Evolutionary conservation across 148 eudicot genomes (phyloP), one percentile per base, ranked within the genome.

Genomic region (Fallopia convolvulus): DNA sequence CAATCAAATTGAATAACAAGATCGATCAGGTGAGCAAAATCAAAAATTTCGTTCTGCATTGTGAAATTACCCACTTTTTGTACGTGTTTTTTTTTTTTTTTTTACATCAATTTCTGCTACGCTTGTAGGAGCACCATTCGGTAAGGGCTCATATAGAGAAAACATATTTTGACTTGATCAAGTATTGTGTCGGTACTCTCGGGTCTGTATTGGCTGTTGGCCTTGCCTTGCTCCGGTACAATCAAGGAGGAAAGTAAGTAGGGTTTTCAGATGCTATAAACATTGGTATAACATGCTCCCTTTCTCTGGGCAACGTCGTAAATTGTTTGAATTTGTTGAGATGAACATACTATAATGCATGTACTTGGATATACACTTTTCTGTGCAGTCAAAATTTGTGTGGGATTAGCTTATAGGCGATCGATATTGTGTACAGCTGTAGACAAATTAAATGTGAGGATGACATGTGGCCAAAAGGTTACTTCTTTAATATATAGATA

Each of bases 121-220:
- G 4, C 20, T 40, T 47, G 56, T 82, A 89, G 92, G 92, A 89
- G 84, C 87, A 87, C 76, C 88, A 89, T 79, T 82, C 79, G 63
- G 41, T 87, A 75, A 76, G 86, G 74, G 92, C 88, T 61, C 89
- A 88, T 76, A 46, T 90, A 74, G 93, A 88, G 83, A 88, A 90
- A 26, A 89, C 91, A 55, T 88, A 90, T 55, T 88, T 83, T 41
- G 93, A 90, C n/a, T 86, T 90, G 42, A 87, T 90, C 40, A 90
- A 90, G 72, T 88, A 88, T 63, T 88, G 93, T 83, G 81, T 90
- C 11, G 93, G 93, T 80, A 86, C 93, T 44, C 86, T 90, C 1
- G 88, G 83, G 6, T 90, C 93, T 6, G 84, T 86, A 40, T 83
- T 90, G 46, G 89, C 93, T 42, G 86, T 90, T 55, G 91, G 93